Evolutionary conservation across 1,139 yeast genomes (phyloP).

Genomic region (Diutina sp.): DNA sequence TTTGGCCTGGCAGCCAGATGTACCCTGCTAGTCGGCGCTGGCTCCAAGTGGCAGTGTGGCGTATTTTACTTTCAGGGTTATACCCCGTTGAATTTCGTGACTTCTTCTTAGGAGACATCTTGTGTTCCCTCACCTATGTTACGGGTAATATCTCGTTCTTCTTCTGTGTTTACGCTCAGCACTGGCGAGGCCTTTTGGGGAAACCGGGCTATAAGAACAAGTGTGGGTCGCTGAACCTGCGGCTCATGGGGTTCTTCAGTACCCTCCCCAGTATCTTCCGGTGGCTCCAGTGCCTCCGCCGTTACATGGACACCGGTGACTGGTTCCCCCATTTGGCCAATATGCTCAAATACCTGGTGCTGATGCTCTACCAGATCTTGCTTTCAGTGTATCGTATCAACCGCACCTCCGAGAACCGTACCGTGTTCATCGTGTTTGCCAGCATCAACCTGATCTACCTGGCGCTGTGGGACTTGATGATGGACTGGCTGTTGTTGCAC

Average conservation of each 20-base stretch:
- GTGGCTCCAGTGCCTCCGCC: slow-evolving; percentile 77
- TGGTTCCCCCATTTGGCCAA: slow-evolving; percentile 97
- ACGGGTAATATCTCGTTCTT: slow-evolving; percentile 77
- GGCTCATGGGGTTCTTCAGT: slow-evolving; percentile 70
- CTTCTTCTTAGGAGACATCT: slow-evolving; percentile 82
- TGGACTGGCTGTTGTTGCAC: slow-evolving; percentile 93
- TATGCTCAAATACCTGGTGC: slow-evolving; percentile 59
- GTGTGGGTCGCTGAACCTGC: slow-evolving; percentile 74
- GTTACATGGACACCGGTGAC: slow-evolving; percentile 87
- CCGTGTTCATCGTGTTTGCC: slow-evolving; percentile 63
- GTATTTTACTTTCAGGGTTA: slow-evolving; percentile 69
- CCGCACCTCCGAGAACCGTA: slow-evolving; percentile 27
- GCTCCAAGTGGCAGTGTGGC: slow-evolving; percentile 59
- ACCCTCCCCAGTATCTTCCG: slow-evolving; percentile 88
- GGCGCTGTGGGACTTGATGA: slow-evolving; percentile 75
- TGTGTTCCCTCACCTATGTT: slow-evolving; percentile 80
- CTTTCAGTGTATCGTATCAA: slow-evolving; percentile 72
- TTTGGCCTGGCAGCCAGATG: slow-evolving; percentile 51
- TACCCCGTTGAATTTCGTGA: slow-evolving; percentile 94
- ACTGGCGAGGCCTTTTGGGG: slow-evolving; percentile 42
- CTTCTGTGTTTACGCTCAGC: slow-evolving; percentile 66
- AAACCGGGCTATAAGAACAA: neutral
- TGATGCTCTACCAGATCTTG: slow-evolving; percentile 59
- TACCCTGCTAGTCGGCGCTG: slow-evolving; percentile 54
- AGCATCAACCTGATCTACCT: slow-evolving; percentile 57